phyloP scores from a whole-genome alignment of 768 basidiomycete genomes.

The Termitomyces sp. region DNA sequence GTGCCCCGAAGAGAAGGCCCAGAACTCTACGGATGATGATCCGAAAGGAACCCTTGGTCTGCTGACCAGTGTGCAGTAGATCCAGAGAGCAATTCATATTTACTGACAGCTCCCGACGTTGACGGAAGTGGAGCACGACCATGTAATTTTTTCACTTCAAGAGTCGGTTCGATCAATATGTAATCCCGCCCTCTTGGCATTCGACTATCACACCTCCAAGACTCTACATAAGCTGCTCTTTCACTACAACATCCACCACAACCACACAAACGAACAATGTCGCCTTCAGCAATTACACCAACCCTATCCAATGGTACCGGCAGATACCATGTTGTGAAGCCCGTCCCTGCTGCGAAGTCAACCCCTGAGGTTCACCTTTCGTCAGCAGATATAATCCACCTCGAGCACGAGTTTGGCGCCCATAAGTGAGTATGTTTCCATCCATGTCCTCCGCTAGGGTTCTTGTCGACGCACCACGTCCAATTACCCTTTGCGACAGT shows the following conservation, averaged over 20 bases:
- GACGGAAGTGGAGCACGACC: constrained; percentile 1
- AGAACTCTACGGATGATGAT: not conserved
- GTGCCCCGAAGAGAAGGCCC: not conserved
- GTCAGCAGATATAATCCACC: constrained; percentile 70
- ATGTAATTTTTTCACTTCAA: not conserved
- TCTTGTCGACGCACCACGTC: constrained; percentile 28
- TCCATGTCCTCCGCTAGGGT: constrained; percentile 16
- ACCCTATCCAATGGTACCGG: constrained; percentile 21
- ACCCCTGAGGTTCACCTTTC: constrained; percentile 33
- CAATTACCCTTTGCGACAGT: constrained; percentile 25
- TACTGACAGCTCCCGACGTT: not conserved
- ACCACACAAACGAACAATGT: constrained; percentile 18
- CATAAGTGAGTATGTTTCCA: constrained; percentile 73
- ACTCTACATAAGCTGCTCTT: not conserved
- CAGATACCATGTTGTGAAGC: constrained; percentile 19
- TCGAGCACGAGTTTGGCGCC: constrained; percentile 82
- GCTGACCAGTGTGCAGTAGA: not conserved
- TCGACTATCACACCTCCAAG: constrained; percentile 18
- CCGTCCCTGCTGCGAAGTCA: constrained; percentile 2
- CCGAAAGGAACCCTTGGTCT: not conserved
- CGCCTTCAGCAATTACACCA: constrained; percentile 23
- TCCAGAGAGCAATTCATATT: not conserved
- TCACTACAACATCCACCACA: not conserved
- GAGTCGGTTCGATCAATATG: constrained; percentile 7
- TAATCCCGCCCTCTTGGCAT: constrained; percentile 13